phyloP scores from a whole-genome alignment of 2,329 filamentous ascomycete genomes.

The Fusarium pseudograminearum region DNA sequence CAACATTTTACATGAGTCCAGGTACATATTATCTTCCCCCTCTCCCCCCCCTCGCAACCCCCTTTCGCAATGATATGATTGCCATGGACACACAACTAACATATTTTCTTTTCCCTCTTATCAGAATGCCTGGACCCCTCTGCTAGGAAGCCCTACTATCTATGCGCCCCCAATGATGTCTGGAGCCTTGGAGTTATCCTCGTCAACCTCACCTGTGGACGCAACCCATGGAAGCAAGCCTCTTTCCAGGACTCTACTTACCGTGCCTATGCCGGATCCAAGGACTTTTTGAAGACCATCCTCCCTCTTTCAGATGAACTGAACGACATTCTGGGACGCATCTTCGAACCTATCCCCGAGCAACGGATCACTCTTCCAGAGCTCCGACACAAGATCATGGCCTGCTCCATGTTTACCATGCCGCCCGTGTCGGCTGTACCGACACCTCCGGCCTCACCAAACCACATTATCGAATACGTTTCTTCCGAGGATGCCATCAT shows the following conservation, averaged over 20 bases:
- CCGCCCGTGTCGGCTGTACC: constrained; percentile 52
- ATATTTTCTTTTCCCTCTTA: constrained; percentile 42
- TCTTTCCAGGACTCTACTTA: constrained; percentile 95
- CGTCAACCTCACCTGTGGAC: constrained; percentile 96
- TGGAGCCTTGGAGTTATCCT: constrained; percentile 99
- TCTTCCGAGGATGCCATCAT: constrained; percentile 60
- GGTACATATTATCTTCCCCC: constrained; percentile 68
- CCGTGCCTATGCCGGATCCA: constrained; percentile 86
- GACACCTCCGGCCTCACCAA: constrained; percentile 59
- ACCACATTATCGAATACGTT: constrained; percentile 60
- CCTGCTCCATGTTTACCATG: constrained; percentile 80
- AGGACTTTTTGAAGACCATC: constrained; percentile 90
- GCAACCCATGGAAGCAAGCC: constrained; percentile 98
- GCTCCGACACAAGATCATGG: constrained; percentile 79
- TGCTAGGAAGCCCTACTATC: constrained; percentile 81
- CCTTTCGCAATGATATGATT: constrained; percentile 8
- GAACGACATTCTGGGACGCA: constrained; percentile 85
- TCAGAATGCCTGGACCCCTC: constrained; percentile 90
- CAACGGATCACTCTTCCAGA: constrained; percentile 85
- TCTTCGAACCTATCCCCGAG: constrained; percentile 88
- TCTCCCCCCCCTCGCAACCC: constrained; percentile 22
- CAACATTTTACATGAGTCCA: constrained; percentile 99
- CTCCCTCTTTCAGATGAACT: constrained; percentile 90
- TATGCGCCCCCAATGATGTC: constrained; percentile 93
- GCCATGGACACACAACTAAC: constrained; percentile 44